phyloP scores from a whole-genome alignment of 495 filamentous ascomycete species.

The Lasiosphaeriaceae sp. region DNA sequence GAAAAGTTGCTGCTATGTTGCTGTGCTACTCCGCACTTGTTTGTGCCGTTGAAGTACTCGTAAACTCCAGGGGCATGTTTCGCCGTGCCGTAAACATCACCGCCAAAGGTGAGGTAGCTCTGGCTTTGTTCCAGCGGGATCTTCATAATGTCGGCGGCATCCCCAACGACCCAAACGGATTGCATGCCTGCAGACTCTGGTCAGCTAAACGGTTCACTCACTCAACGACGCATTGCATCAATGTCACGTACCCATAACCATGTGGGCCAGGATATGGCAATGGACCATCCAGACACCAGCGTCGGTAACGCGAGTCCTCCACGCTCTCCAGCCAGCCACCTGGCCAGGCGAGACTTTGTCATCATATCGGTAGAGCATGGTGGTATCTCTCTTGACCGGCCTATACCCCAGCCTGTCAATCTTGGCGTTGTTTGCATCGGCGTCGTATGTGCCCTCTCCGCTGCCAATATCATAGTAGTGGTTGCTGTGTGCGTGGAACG shows the following conservation, averaged over 20 bases:
- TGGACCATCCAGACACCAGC: slow-evolving; percentile 63
- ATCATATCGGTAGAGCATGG: slow-evolving; percentile 50
- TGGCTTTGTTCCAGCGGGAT: slow-evolving; percentile 30
- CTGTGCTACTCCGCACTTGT: slow-evolving; percentile 9
- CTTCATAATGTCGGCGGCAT: slow-evolving; percentile 37
- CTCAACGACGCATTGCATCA: neutral
- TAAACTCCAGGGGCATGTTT: slow-evolving; percentile 34
- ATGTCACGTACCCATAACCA: slow-evolving; percentile 25
- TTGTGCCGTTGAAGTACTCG: slow-evolving; percentile 19
- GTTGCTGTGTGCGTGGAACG: slow-evolving; percentile 57
- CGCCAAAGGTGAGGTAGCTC: slow-evolving; percentile 48
- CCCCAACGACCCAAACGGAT: slow-evolving; percentile 47
- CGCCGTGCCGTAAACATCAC: slow-evolving; percentile 47
- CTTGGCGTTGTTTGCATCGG: slow-evolving; percentile 47
- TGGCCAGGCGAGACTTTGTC: slow-evolving; percentile 30
- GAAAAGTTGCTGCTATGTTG: too few relatives aligned
- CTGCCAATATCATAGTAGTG: slow-evolving; percentile 58
- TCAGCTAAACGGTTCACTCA: neutral
- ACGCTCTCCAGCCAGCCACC: slow-evolving; percentile 55
- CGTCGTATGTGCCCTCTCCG: slow-evolving; percentile 53
- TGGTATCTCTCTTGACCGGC: slow-evolving; percentile 52
- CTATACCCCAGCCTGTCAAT: slow-evolving; percentile 30
- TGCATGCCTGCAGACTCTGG: slow-evolving; percentile 41
- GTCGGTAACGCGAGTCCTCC: slow-evolving; percentile 48
- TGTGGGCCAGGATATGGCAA: slow-evolving; percentile 49